These are phyloP conservation scores for Sclerotinia spermophila DNA, from an alignment of 2,329 filamentous ascomycete species.

Conservation along the genomic window DNA sequence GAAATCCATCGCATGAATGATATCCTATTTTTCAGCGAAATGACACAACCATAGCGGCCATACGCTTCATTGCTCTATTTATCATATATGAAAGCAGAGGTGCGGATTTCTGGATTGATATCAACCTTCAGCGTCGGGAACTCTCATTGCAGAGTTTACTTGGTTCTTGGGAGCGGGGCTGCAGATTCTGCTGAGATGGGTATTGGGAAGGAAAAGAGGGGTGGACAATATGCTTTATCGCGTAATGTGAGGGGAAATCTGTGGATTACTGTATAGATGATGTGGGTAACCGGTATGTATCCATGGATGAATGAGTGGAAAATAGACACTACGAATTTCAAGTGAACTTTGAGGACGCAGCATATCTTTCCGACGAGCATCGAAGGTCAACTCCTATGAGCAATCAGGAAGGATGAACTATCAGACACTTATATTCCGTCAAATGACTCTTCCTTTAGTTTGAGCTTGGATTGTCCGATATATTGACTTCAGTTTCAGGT, in stretches of 20 bases:
- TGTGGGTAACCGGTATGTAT: background rate
- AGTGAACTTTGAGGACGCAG: background rate
- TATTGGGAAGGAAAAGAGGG: too few relatives aligned
- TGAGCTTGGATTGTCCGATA: background rate
- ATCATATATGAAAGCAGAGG: background rate
- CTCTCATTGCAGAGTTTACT: rapidly evolving
- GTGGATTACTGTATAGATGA: background rate
- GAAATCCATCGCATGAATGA: background rate
- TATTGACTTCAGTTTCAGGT: background rate
- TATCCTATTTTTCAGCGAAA: background rate
- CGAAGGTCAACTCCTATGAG: background rate
- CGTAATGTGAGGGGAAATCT: background rate
- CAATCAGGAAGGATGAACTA: too few relatives aligned
- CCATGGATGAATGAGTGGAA: background rate
- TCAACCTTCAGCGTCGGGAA: background rate
- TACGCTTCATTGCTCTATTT: too few relatives aligned
- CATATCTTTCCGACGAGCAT: background rate
- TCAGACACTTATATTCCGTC: too few relatives aligned
- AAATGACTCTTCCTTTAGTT: background rate
- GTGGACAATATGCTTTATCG: too few relatives aligned
- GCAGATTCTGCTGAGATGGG: too few relatives aligned
- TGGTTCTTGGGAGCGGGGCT: too few relatives aligned
- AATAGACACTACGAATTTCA: background rate
- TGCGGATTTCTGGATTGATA: background rate
- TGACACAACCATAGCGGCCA: background rate